phyloP scores from a whole-genome alignment of 192 early-diverging fungal genomes.

The Coemansia sp. region DNA sequence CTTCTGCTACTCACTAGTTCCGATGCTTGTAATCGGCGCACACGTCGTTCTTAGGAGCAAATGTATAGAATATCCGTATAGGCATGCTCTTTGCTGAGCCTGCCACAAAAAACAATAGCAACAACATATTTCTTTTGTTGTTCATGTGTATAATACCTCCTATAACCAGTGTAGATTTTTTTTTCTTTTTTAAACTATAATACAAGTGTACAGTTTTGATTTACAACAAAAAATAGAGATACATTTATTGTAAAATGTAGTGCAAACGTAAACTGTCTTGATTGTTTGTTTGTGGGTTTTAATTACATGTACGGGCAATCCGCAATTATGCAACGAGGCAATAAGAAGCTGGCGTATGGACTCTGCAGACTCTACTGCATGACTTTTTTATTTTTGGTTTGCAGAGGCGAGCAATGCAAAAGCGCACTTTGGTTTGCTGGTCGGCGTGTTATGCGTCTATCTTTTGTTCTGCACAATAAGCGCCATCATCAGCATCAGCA shows the following conservation, averaged over 20 bases:
- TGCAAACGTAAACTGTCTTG: neutral
- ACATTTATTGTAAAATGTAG: too few relatives aligned
- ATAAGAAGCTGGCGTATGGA: too few relatives aligned
- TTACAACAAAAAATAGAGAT: neutral
- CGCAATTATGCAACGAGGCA: neutral
- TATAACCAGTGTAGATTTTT: conserved; percentile 15
- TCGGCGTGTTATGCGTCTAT: neutral
- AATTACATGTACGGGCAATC: neutral
- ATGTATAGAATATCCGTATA: neutral
- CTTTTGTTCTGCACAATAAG: neutral
- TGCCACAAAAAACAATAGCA: neutral
- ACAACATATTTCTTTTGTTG: neutral
- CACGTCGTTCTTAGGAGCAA: neutral
- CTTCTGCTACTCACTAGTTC: too few relatives aligned
- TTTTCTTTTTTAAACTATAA: neutral
- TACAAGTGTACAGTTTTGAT: conserved; percentile 4
- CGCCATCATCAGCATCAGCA: too few relatives aligned
- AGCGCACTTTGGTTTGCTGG: neutral
- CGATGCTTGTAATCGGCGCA: too few relatives aligned
- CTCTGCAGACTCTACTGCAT: too few relatives aligned
- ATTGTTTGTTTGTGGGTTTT: neutral
- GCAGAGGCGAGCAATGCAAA: too few relatives aligned
- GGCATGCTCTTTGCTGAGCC: neutral
- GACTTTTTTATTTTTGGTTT: too few relatives aligned
- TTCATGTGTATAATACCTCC: conserved; percentile 8